Base-by-base conservation (phyloP, 305 asterid genomes). In the Ilex paraguariensis region DNA sequence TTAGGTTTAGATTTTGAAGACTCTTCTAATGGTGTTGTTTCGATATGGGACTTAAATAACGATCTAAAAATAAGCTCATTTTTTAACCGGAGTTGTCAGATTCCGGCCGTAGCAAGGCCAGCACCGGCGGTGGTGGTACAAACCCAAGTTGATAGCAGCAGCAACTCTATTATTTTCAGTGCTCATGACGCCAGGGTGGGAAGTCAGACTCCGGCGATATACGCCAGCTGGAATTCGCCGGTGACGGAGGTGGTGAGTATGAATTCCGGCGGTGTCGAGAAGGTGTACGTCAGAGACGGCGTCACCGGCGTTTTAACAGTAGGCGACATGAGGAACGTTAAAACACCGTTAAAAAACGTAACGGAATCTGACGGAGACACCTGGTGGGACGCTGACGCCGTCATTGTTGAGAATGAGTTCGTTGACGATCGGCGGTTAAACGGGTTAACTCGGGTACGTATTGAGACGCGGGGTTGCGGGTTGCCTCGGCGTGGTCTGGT, bases 351-450 rank as follows among this genome's bases (percentile, higher is more conserved):
- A 50, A 82, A 77, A 8, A 36, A 36, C 9, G 6, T 36, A 36
- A 36, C 42, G 42, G 63, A 65, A 53, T 6, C 66, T 46, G 84
- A 81, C 83, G 84, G 77, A 73, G 88, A 81, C 54, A 74, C 83
- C 5, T 84, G 92, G 96, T 89, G 85, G 87, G 90, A 82, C 61
- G 87, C 90, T 50, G 95, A 83, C 88, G 91, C 85, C 87, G 89
- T 77, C 56, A 84, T 77, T 9, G 69, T 67, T 54, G 90, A 82
- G 51, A 73, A 80, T 16, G 80, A 80, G 40, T 68, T 51, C 33
- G 68, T 74, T 70, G 82, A 69, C 54, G 66, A 67, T 61, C 77
- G 76, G n/a, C 63, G 54, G 31, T 75, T 10, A 60, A 64, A 21
- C 28, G 28, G 28, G 28, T 21, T 21, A 1, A 21, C 28, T 21